Percentiles rank a stretch among this genome's conserved stretches.
Conservation (phyloP, 2,329 filamentous ascomycete genomes). For the Fusarium lyarnte region DNA sequence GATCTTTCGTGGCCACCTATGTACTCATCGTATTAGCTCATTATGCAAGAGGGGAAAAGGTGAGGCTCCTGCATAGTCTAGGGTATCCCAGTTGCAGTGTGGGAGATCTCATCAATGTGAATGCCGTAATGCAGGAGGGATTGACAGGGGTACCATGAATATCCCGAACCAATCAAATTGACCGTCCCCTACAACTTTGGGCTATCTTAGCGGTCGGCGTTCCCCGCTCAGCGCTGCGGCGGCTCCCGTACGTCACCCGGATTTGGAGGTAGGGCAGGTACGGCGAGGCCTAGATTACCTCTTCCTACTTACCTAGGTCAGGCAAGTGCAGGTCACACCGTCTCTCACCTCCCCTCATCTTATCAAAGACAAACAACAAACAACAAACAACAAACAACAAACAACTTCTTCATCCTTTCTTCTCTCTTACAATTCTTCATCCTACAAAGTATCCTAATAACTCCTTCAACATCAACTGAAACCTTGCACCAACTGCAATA, state of each 20-base stretch:
- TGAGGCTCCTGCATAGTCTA: constrained; percentile 7
- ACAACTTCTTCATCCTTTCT: background rate
- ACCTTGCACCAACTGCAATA: background rate
- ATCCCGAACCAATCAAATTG: constrained; percentile 29
- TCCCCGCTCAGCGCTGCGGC: constrained; percentile 38
- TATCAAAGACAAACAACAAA: constrained; percentile 3
- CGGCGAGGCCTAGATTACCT: background rate
- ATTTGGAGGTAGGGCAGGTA: constrained; percentile 16
- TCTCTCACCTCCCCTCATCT: constrained; percentile 23
- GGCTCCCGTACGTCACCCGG: constrained; percentile 36
- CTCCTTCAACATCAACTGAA: background rate
- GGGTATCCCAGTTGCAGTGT: constrained; percentile 15
- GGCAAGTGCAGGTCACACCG: constrained; percentile 36
- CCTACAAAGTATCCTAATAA: background rate
- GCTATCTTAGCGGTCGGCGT: constrained; percentile 31
- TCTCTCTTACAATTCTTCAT: background rate
- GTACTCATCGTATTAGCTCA: background rate
- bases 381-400: background rate
- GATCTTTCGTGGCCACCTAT: too few species aligned
- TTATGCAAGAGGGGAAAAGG: background rate
- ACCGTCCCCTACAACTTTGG: constrained; percentile 26
- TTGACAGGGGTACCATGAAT: constrained; percentile 18
- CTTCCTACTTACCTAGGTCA: constrained; percentile 13
- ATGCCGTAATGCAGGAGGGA: constrained; percentile 8
- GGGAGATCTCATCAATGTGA: background rate